Evolutionary conservation across 495 filamentous ascomycete species (phyloP), one percentile per base, ranked within the genome.

Genomic region (Jackrogersella multiformis): DNA sequence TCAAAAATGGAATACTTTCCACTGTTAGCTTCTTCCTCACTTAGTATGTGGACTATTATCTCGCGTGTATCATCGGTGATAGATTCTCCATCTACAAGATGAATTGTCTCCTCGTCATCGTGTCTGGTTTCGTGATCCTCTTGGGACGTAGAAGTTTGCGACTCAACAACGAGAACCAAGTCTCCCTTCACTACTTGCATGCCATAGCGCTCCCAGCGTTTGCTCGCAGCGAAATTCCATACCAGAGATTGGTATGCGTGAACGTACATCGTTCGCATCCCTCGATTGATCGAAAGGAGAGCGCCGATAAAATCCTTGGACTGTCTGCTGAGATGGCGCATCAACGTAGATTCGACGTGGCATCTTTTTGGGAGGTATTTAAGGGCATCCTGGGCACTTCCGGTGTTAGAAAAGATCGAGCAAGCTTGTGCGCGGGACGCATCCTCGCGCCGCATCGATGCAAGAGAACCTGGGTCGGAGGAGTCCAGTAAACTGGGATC

Each of bases 171-270:
- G 42, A 98, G 77, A 15, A 99, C 89, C 1, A 99, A 82, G 71
- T 99, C 95, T 8, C 95, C 95, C 66, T 91, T 88, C 21, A 97
- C 82, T 7, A 97, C 90, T 56, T 82, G 79, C 32, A 80, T 72
- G 15, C 89, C 93, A 72, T 87, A 91, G 16, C 82, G 80, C 38
- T 85, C 86, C 91, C 87, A 95, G 57, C 95, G 90, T 68, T 88
- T 88, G 56, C 89, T 88, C 12, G 85, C 92, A 21, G 88, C 92
- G 58, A 83, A 80, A 78, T 99, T 99, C 94, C 94, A 99, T 7
- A 99, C 89, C 8, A 93, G 83, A 4, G 90, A 94, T 74, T 99
- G 95, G 78, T 96, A 97, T 24, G 96, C 95, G 69, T 99, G 95
- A 10, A 96, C 88, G 68, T 99, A 99, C 91, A 98, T 97, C 34